Percentiles rank a stretch among this genome's conserved stretches.
phyloP scores from a whole-genome alignment of 2,329 filamentous ascomycete genomes.

The Botryotinia calthae region DNA sequence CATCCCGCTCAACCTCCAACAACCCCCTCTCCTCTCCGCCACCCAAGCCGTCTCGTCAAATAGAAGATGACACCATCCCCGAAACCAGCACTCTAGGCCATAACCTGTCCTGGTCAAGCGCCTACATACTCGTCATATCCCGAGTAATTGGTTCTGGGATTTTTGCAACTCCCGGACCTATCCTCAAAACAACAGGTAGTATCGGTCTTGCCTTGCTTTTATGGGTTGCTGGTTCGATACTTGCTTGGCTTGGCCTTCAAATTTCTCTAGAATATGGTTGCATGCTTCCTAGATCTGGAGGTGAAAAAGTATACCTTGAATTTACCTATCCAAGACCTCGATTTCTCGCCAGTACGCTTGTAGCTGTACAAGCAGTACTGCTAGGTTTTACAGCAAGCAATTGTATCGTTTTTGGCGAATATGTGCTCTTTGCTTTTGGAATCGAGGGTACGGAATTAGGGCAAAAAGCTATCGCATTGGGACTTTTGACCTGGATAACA shows the following conservation, averaged over 20 bases:
- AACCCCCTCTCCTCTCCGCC: not conserved
- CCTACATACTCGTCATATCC: constrained; percentile 36
- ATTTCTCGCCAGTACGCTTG: constrained; percentile 52
- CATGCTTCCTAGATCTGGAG: constrained; percentile 47
- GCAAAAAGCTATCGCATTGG: constrained; percentile 46
- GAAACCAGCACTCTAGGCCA: constrained; percentile 59
- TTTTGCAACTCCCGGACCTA: constrained; percentile 56
- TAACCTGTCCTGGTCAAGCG: constrained; percentile 32
- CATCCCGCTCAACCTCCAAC: constrained; percentile 23
- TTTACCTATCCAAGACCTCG: constrained; percentile 51
- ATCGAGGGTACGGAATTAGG: constrained; percentile 45
- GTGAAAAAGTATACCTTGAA: constrained; percentile 55
- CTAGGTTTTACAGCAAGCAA: constrained; percentile 53
- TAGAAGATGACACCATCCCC: constrained; percentile 57
- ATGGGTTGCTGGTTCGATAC: constrained; percentile 51
- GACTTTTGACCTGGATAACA: constrained; percentile 55
- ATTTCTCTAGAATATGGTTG: constrained; percentile 48
- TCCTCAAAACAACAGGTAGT: constrained; percentile 64
- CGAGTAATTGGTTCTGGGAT: constrained; percentile 35
- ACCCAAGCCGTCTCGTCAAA: constrained; percentile 23
- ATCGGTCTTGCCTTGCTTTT: constrained; percentile 53
- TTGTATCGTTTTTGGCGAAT: constrained; percentile 52
- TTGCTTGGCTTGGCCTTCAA: constrained; percentile 45
- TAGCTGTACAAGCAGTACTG: constrained; percentile 50
- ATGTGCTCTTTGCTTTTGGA: constrained; percentile 47